A percentile compares a stretch with the other conserved stretches of the same genome.
Conservation (phyloP, 257 asterid genomes). For the Nicotiana tabacum region DNA sequence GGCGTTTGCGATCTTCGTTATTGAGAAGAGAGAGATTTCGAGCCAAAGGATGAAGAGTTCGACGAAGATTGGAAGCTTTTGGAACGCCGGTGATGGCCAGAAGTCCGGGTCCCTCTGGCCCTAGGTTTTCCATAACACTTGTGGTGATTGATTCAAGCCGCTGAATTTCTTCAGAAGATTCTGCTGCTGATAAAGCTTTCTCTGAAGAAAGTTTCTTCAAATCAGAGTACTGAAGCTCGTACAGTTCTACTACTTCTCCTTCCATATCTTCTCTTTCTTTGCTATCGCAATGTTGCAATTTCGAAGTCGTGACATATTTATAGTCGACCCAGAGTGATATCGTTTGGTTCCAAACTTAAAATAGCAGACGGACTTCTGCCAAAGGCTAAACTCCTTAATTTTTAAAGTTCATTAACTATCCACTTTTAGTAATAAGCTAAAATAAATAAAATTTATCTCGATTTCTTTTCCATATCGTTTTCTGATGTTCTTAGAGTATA, state of each 20-base stretch:
- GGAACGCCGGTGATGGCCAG: slow-evolving; percentile 62
- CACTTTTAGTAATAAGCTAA: too few species aligned
- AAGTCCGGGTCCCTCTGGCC: slow-evolving; percentile 82
- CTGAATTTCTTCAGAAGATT: slow-evolving; percentile 30
- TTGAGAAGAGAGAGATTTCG: slow-evolving; percentile 68
- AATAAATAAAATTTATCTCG: too few species aligned
- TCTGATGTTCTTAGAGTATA: too few species aligned
- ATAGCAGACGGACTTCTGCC: too few species aligned
- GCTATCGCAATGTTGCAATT: not conserved
- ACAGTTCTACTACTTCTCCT: slow-evolving; percentile 32
- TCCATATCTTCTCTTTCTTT: slow-evolving; percentile 29
- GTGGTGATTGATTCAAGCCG: slow-evolving; percentile 38
- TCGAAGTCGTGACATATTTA: not conserved
- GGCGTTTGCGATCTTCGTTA: slow-evolving; percentile 51
- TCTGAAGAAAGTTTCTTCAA: slow-evolving; percentile 40
- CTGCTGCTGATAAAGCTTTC: slow-evolving; percentile 10
- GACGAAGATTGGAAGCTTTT: slow-evolving; percentile 38
- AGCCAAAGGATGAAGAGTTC: slow-evolving; percentile 61
- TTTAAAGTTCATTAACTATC: too few species aligned
- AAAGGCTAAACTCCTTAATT: too few species aligned
- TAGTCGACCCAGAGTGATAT: not conserved
- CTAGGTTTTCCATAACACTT: slow-evolving; percentile 56
- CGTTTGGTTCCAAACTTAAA: too few species aligned
- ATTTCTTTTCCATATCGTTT: too few species aligned
- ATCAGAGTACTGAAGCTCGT: slow-evolving; percentile 57